These are phyloP conservation scores for Cyclotella cryptica DNA, from an alignment of 108 stramenopile species.

Conservation along the genomic window DNA sequence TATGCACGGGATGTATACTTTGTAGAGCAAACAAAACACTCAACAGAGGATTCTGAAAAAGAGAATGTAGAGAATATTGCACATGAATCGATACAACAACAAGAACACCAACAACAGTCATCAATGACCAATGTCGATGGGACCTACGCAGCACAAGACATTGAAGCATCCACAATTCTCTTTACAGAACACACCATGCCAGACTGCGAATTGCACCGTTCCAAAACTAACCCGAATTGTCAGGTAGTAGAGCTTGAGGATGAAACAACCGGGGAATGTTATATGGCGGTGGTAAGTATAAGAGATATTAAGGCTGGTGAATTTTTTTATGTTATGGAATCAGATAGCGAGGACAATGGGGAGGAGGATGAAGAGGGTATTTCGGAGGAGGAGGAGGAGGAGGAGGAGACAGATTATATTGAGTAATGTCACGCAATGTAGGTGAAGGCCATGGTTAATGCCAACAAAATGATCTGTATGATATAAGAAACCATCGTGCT, in stretches of 20 bases:
- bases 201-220: conserved; percentile 74
- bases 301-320: conserved; percentile 77
- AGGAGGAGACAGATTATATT: neutral
- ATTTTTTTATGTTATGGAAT: conserved; percentile 85
- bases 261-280: conserved; percentile 69
- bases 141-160: conserved; percentile 80
- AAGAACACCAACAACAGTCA: neutral
- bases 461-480: too few species aligned
- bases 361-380: conserved; percentile 33
- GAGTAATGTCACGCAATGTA: too few species aligned
- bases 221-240: conserved; percentile 69
- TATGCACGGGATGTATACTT: conserved; percentile 89
- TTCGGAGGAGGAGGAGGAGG: conserved; percentile 13
- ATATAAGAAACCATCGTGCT: too few species aligned
- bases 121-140: conserved; percentile 89
- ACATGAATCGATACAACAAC: neutral
- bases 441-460: too few species aligned
- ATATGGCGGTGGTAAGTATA: conserved; percentile 78
- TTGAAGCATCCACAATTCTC: conserved; percentile 81
- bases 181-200: conserved; percentile 83
- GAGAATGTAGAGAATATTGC: neutral
- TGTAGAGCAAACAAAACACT: neutral
- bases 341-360: conserved; percentile 58
- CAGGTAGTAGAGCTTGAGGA: conserved; percentile 73
- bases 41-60: conserved; percentile 15